Evolutionary conservation across 192 early-diverging fungal genomes (phyloP), one percentile per base, ranked within the genome.

Genomic region (Diversispora eburnea): DNA sequence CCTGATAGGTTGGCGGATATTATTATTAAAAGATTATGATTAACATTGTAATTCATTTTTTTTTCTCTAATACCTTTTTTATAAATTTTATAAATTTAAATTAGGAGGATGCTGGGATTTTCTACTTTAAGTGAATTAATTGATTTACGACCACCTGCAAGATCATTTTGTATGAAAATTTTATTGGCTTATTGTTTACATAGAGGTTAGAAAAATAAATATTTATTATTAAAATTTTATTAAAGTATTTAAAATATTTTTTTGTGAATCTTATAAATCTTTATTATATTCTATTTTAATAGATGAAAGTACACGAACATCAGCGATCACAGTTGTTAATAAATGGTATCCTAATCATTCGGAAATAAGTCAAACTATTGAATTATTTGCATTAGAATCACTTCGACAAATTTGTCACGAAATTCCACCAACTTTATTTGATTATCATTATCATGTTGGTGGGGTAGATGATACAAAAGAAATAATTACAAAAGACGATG

Each of bases 261-360:
- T n/a, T n/a, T n/a, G n/a, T n/a, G n/a, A n/a, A n/a, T n/a, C n/a
- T n/a, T 13, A 8, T 42, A 15, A 65, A n/a, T 46, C 3, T 65
- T 43, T n/a, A 17, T 65, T 41, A 2, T 15, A 65, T 65, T 15
- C 19, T 2, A 33, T 33, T 33, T 13, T 42, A 42, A 12, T 13
- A 74, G 25, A 41, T 5, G n/a, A 20, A 6, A 64, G 22, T 33
- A 85, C 79, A 10, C 78, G 91, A 59, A 70, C 78, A 22, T 85
- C 80, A 6, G 88, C 91, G 8, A 92, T 93, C 76, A 74, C 84
- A 0, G 80, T 82, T 8, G 81, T 78, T 0, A 87, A 85, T 63
- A 79, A 84, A 49, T 93, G 91, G 79, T 77, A 81, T 13, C 81
- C 86, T n/a, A 85, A 87, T 42, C 84, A 88, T 80, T 61, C 85